phyloP scores from a whole-genome alignment of 495 filamentous ascomycete species.

The Usnea hakonensis region DNA sequence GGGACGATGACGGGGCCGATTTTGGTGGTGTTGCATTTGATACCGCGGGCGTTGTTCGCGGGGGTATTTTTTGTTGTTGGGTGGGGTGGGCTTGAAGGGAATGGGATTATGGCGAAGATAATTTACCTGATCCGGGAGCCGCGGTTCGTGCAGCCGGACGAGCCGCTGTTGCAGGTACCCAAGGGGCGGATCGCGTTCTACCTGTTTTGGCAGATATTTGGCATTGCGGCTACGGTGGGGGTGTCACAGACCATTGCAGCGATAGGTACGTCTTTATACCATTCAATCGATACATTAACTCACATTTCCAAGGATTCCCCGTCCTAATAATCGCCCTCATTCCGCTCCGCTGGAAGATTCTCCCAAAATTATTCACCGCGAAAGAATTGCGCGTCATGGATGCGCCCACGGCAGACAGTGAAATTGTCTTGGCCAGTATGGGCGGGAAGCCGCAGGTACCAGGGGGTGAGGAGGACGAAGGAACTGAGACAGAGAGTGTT shows the following conservation, averaged over 20 bases:
- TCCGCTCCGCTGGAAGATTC: constrained; percentile 30
- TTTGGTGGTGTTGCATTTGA: constrained; percentile 35
- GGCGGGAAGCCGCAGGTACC: constrained; percentile 29
- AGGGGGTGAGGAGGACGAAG: constrained; percentile 11
- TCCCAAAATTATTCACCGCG: constrained; percentile 33
- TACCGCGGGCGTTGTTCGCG: constrained; percentile 36
- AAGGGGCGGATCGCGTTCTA: constrained; percentile 29
- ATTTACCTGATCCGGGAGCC: constrained; percentile 31
- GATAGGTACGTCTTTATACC: constrained; percentile 18
- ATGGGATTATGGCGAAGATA: constrained; percentile 35
- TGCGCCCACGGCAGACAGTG: constrained; percentile 28
- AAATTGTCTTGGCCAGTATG: constrained; percentile 28
- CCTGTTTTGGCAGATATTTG: constrained; percentile 30
- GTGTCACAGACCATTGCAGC: constrained; percentile 40
- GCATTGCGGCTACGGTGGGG: constrained; percentile 32
- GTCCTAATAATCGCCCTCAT: constrained; percentile 37
- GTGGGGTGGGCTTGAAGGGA: constrained; percentile 26
- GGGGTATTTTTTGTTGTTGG: constrained; percentile 42
- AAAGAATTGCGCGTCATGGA: constrained; percentile 36
- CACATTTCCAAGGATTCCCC: constrained; percentile 30
- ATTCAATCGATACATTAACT: neutral
- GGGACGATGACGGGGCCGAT: constrained; percentile 42
- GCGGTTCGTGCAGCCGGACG: constrained; percentile 27
- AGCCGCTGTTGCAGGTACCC: constrained; percentile 29
- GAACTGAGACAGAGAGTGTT: neutral